These are phyloP conservation scores for Oehlia diaphana DNA, from an alignment of 192 early-diverging fungal genomes.

Conservation along the genomic window DNA sequence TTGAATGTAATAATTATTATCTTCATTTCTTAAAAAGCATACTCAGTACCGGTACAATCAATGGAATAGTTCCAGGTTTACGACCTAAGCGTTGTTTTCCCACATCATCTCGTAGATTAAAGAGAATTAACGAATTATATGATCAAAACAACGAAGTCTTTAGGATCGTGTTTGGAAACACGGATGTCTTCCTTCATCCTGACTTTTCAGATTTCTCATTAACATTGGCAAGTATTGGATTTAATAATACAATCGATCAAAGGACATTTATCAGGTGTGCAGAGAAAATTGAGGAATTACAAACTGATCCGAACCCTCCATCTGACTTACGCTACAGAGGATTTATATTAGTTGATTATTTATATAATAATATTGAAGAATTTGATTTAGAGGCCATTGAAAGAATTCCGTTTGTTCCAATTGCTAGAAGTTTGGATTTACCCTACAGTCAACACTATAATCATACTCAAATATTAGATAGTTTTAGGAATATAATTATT, in stretches of 20 bases:
- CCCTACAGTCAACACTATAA: conserved; percentile 2
- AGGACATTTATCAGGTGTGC: neutral
- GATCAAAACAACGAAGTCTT: neutral
- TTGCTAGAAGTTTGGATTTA: neutral
- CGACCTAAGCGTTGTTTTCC: neutral
- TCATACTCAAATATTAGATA: neutral
- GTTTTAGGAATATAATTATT: neutral
- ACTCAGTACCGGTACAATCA: neutral
- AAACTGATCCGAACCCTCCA: neutral
- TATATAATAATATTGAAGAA: conserved; percentile 1
- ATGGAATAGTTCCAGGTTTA: neutral
- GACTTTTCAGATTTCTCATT: neutral
- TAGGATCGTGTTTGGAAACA: conserved; percentile 5
- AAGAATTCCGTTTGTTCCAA: conserved; percentile 8
- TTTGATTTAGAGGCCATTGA: neutral
- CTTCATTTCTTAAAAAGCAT: neutral
- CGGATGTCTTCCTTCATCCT: neutral
- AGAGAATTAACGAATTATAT: neutral
- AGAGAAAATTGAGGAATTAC: neutral
- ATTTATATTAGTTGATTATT: conserved; percentile 8
- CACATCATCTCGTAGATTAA: neutral
- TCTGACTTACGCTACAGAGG: conserved; percentile 9
- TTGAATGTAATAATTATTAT: neutral
- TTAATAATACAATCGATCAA: neutral
- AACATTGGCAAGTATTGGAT: neutral